Conservation (phyloP, 148 eudicot species). For the Cornus suecica region DNA sequence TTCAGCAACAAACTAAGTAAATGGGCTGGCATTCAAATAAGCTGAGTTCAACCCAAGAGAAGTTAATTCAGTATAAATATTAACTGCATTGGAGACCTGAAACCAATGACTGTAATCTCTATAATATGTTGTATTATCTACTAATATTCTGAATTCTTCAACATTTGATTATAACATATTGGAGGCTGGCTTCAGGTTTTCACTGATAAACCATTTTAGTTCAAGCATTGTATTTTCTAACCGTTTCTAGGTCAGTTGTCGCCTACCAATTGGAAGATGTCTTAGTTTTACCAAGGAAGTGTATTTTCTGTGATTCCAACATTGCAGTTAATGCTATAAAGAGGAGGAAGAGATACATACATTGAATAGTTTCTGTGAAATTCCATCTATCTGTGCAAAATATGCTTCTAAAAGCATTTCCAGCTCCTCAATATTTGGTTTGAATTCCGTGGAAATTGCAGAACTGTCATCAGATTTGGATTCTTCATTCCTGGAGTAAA, state of each 20-base stretch:
- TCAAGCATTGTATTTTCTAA: not conserved
- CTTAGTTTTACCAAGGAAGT: not conserved
- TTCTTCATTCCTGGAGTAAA: slow-evolving; percentile 27
- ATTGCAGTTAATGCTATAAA: not conserved
- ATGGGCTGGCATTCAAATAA: not conserved
- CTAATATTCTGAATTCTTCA: too few species aligned
- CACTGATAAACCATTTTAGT: not conserved
- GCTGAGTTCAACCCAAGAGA: not conserved
- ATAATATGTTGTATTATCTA: too few species aligned
- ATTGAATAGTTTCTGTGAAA: slow-evolving; percentile 39
- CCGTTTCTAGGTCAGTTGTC: not conserved
- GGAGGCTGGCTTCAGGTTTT: not conserved
- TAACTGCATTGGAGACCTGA: not conserved
- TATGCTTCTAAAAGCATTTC: slow-evolving; percentile 71
- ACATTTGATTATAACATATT: too few species aligned
- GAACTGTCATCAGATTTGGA: slow-evolving; percentile 25
- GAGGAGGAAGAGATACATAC: slow-evolving; percentile 25
- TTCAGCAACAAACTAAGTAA: not conserved
- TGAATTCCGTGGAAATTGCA: slow-evolving; percentile 17
- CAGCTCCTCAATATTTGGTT: slow-evolving; percentile 53
- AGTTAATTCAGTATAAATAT: not conserved
- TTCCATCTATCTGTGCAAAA: slow-evolving; percentile 63
- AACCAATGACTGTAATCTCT: not conserved
- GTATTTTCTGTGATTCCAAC: not conserved
- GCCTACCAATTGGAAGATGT: not conserved